Percentiles rank a stretch among this genome's conserved stretches.
Evolutionary conservation across 177 flowering plant genomes (phyloP).

Genomic region (Viscum album): DNA sequence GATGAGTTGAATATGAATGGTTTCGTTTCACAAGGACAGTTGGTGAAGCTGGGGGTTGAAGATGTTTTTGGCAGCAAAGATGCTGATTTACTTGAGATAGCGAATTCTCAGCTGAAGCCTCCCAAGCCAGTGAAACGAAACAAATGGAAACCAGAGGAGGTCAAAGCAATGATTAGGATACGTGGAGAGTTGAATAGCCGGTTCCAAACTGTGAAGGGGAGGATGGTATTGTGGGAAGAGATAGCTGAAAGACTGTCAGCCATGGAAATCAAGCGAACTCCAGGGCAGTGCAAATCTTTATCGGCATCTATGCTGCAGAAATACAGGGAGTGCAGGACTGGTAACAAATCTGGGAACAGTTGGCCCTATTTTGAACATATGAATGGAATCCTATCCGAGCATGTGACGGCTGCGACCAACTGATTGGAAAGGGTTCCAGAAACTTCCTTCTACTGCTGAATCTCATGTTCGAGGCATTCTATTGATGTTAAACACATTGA

Average conservation of each 20-base stretch:
- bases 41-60: slow-evolving; percentile 13
- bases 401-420: slow-evolving; percentile 23
- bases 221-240: slow-evolving; percentile 98
- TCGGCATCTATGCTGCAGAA: slow-evolving; percentile 84
- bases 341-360: slow-evolving; percentile 26
- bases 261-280: slow-evolving; percentile 47
- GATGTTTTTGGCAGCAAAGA: slow-evolving; percentile 22
- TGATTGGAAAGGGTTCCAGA: slow-evolving; percentile 18
- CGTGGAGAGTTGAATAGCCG: slow-evolving; percentile 59
- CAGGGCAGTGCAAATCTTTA: slow-evolving; percentile 88
- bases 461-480: neutral
- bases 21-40: slow-evolving; percentile 13
- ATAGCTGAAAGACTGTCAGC: slow-evolving; percentile 46
- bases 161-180: slow-evolving; percentile 52
- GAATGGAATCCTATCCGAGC: slow-evolving; percentile 34
- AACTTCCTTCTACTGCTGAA: neutral
- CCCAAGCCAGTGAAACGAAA: slow-evolving; percentile 50
- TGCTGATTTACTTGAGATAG: slow-evolving; percentile 19
- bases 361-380: slow-evolving; percentile 77
- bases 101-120: slow-evolving; percentile 22
- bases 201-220: slow-evolving; percentile 67
- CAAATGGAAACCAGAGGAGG: slow-evolving; percentile 86
- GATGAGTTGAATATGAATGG: slow-evolving; percentile 21
- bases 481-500: too few relatives aligned
- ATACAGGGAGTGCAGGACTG: slow-evolving; percentile 65